Evolutionary conservation across 371 early-diverging fungal genomes (phyloP).

Genomic region (Nematocida sp.): DNA sequence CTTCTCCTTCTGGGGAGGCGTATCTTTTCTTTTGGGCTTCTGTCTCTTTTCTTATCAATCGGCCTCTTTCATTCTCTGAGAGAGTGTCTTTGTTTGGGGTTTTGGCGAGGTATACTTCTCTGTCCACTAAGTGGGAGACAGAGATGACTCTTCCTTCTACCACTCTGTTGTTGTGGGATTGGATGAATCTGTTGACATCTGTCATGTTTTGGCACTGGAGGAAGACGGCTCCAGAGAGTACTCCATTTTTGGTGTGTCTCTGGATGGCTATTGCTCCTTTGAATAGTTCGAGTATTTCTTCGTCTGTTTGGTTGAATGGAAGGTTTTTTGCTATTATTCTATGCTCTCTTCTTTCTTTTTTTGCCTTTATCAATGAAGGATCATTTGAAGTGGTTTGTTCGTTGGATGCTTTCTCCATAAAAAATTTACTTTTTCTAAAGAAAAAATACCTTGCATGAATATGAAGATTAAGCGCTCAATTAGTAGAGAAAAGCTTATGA

Average conservation of each 20-base stretch:
- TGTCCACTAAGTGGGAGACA: constrained; percentile 25
- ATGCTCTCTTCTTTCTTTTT: constrained; percentile 1
- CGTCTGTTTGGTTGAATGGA: constrained; percentile 41
- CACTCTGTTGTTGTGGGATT: constrained; percentile 11
- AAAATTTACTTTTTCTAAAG: constrained; percentile 14
- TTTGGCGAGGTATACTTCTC: constrained; percentile 38
- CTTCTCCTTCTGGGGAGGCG: constrained; percentile 37
- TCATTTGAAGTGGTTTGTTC: too few species aligned
- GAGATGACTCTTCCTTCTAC: constrained; percentile 23
- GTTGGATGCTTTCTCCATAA: too few species aligned
- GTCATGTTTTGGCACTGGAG: constrained; percentile 37
- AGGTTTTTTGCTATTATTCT: constrained; percentile 46
- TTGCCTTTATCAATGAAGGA: too few species aligned
- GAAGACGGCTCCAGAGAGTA: constrained; percentile 44
- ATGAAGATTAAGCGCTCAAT: too few species aligned
- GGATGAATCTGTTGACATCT: constrained; percentile 48
- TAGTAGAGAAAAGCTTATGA: too few species aligned
- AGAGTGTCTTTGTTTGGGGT: background rate
- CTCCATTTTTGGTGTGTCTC: constrained; percentile 45
- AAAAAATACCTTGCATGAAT: background rate
- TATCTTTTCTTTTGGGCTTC: constrained; percentile 14
- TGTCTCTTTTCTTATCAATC: constrained; percentile 23
- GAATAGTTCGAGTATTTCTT: constrained; percentile 35
- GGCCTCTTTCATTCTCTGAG: constrained; percentile 13
- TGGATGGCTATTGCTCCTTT: constrained; percentile 30